These are phyloP conservation scores for Eutypella sp. DNA, from an alignment of 2,329 filamentous ascomycete genomes.

Conservation along the genomic window DNA sequence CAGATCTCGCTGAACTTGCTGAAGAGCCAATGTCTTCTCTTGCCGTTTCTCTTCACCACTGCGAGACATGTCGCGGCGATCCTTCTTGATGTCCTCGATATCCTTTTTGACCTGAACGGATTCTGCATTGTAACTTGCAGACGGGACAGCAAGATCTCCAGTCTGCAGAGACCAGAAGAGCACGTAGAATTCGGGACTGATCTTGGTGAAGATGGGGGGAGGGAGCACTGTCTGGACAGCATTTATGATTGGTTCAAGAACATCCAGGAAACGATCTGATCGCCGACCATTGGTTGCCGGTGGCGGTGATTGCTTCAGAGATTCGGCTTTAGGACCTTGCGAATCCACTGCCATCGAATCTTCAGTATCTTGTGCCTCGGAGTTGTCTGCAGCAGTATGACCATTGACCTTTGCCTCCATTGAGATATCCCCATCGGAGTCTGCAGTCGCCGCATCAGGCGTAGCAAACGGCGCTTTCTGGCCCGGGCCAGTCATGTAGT, in stretches of 20 bases:
- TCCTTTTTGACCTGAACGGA: conserved; percentile 63
- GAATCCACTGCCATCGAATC: conserved; percentile 28
- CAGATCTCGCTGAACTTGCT: conserved; percentile 64
- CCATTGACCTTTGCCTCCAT: conserved; percentile 39
- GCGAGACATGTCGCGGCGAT: conserved; percentile 68
- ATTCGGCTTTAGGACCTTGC: conserved; percentile 17
- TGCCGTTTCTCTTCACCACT: conserved; percentile 62
- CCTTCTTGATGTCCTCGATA: conserved; percentile 61
- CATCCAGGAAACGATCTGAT: conserved; percentile 56
- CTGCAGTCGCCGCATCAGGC: conserved; percentile 26
- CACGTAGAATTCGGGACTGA: conserved; percentile 78
- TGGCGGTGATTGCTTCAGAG: conserved; percentile 17
- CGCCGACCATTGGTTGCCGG: conserved; percentile 29
- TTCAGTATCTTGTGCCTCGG: conserved; percentile 15
- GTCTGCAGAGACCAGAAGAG: conserved; percentile 90
- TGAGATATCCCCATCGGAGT: conserved; percentile 54
- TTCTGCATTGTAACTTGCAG: conserved; percentile 73
- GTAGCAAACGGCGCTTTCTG: conserved; percentile 20
- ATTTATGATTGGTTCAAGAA: conserved; percentile 69
- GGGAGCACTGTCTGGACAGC: conserved; percentile 59
- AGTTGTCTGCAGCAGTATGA: conserved; percentile 13
- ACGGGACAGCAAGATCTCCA: conserved; percentile 73
- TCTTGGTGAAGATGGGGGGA: conserved; percentile 58
- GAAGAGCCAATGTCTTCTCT: conserved; percentile 63
- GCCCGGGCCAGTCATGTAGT: conserved; percentile 49